Evolutionary conservation across 2,329 filamentous ascomycete genomes (phyloP).

Genomic region (Ophiosphaerella herpotricha): DNA sequence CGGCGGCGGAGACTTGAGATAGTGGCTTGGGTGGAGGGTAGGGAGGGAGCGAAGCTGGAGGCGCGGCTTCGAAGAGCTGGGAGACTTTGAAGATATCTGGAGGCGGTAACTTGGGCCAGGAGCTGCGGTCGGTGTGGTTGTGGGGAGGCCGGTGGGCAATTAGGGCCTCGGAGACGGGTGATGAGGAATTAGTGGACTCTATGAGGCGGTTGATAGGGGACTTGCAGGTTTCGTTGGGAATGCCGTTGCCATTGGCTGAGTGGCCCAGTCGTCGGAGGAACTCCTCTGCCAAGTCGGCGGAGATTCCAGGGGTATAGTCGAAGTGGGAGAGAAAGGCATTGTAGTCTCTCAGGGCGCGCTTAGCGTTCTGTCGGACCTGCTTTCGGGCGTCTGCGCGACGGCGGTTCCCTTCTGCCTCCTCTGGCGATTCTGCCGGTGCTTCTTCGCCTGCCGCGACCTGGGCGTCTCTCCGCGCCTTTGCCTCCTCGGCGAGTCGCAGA

Average conservation of each 20-base stretch:
- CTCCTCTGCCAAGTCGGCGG: conserved; percentile 62
- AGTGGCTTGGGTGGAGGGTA: conserved; percentile 58
- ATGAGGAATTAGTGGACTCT: conserved; percentile 23
- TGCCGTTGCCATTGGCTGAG: conserved; percentile 20
- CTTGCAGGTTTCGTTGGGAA: conserved; percentile 7
- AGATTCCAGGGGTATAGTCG: conserved; percentile 76
- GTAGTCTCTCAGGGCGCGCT: conserved; percentile 76
- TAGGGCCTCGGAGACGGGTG: conserved; percentile 48
- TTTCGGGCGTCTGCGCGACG: conserved; percentile 66
- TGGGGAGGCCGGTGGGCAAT: conserved; percentile 46
- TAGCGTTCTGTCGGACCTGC: conserved; percentile 73
- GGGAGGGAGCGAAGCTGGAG: conserved; percentile 68
- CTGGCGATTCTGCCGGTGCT: conserved; percentile 44
- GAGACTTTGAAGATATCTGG: conserved; percentile 61
- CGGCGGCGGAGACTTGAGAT: conserved; percentile 39
- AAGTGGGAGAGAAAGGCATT: conserved; percentile 72
- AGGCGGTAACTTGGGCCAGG: conserved; percentile 54
- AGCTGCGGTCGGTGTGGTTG: conserved; percentile 39
- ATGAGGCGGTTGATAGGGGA: conserved; percentile 31
- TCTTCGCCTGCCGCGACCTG: conserved; percentile 33
- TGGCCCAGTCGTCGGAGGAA: conserved; percentile 47
- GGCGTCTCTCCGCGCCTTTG: conserved; percentile 29
- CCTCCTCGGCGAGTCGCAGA: conserved; percentile 46
- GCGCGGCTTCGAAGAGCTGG: conserved; percentile 71
- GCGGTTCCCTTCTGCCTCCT: conserved; percentile 54